These are phyloP conservation scores for Cladophialophora bantiana DNA, from an alignment of 2,329 filamentous ascomycete species.

Conservation along the genomic window DNA sequence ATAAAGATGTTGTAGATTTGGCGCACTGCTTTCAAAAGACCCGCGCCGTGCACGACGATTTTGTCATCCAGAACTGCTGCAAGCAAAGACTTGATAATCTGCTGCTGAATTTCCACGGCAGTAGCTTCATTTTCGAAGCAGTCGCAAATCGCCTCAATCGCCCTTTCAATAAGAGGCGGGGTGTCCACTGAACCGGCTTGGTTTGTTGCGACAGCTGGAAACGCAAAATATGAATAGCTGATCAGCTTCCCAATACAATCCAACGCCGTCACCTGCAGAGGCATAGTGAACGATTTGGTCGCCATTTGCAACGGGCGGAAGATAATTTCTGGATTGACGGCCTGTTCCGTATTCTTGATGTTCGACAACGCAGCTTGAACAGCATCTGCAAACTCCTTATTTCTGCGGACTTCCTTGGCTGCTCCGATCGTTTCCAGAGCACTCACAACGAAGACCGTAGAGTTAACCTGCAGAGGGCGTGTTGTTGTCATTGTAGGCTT, in stretches of 20 bases:
- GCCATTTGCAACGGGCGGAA: conserved; percentile 91
- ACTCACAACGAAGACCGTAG: conserved; percentile 92
- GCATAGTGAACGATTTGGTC: conserved; percentile 82
- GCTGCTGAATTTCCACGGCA: conserved; percentile 87
- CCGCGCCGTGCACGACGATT: conserved; percentile 96
- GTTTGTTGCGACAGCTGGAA: conserved; percentile 61
- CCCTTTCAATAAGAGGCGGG: conserved; percentile 88
- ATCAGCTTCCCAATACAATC: conserved; percentile 99
- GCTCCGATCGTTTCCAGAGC: conserved; percentile 89
- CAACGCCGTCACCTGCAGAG: conserved; percentile 85
- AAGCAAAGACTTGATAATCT: conserved; percentile 96
- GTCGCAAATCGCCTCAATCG: conserved; percentile 99
- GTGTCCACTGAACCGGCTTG: conserved; percentile 50
- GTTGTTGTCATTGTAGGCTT: conserved; percentile 61
- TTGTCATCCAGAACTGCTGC: conserved; percentile 98
- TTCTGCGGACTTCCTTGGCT: conserved; percentile 88
- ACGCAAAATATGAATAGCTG: conserved; percentile 97
- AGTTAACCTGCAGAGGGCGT: conserved; percentile 76
- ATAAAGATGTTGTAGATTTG: conserved; percentile 99
- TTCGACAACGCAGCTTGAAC: conserved; percentile 81
- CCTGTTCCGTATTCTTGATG: conserved; percentile 82
- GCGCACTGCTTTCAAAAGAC: conserved; percentile 92
- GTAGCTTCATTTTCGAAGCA: conserved; percentile 98
- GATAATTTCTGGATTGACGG: conserved; percentile 88
- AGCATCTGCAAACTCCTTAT: conserved; percentile 81